Percentiles rank a stretch among this genome's conserved stretches.
Evolutionary conservation across 768 basidiomycete species (phyloP).

Genomic region (Amanita rimosa): DNA sequence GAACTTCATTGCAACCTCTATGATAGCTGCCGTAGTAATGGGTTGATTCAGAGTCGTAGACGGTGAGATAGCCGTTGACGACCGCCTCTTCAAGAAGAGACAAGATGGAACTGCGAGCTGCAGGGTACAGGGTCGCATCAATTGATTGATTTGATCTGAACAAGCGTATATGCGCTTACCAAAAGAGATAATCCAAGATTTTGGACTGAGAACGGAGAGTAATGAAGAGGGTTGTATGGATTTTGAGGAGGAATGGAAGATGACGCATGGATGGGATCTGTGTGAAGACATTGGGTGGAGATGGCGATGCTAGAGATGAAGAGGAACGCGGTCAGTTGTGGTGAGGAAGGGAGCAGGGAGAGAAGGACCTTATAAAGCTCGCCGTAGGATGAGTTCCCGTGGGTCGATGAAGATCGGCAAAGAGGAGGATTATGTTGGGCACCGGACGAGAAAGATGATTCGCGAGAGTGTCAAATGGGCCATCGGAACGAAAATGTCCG

Average conservation of each 20-base stretch:
- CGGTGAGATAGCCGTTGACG: slow-evolving; percentile 45
- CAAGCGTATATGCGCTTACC: slow-evolving; percentile 21
- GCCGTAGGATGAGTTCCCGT: slow-evolving; percentile 19
- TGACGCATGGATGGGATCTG: slow-evolving; percentile 25
- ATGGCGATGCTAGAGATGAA: slow-evolving; percentile 11
- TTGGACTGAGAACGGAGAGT: slow-evolving; percentile 31
- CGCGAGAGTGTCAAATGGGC: slow-evolving; percentile 23
- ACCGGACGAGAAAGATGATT: slow-evolving; percentile 18
- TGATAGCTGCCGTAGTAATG: slow-evolving; percentile 46
- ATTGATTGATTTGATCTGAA: slow-evolving; percentile 7
- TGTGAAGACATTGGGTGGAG: slow-evolving; percentile 24
- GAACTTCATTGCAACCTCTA: slow-evolving; percentile 52
- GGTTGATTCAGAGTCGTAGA: slow-evolving; percentile 49
- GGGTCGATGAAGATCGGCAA: slow-evolving; percentile 33
- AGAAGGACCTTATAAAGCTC: slow-evolving; percentile 24
- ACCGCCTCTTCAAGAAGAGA: slow-evolving; percentile 49
- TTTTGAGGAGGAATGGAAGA: slow-evolving; percentile 31
- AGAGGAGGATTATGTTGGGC: slow-evolving; percentile 14
- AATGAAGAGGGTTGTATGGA: slow-evolving; percentile 31
- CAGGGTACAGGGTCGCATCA: neutral
- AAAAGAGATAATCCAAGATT: slow-evolving; percentile 38
- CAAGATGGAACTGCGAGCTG: slow-evolving; percentile 52
- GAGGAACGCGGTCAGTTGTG: slow-evolving; percentile 9
- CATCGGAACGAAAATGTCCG: slow-evolving; percentile 18
- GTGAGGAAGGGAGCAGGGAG: slow-evolving; percentile 18